phyloP scores from a whole-genome alignment of 106 monocot species.

The Vanilla planifolia region DNA sequence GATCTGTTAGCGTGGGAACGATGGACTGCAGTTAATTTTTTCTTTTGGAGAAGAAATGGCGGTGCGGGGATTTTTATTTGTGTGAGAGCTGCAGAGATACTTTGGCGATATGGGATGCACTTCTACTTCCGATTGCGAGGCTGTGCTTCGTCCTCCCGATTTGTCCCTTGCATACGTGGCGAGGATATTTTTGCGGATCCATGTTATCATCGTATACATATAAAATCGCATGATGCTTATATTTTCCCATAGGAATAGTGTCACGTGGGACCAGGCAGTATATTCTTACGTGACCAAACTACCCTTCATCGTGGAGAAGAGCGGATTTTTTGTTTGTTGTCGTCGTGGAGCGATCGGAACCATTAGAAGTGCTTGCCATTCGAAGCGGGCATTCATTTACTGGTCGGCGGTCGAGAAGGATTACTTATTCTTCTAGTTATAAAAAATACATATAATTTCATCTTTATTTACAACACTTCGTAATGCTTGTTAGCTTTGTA shows the following conservation, averaged over 20 bases:
- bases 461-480: no score
- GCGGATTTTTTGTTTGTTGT: no score
- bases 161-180: conserved; percentile 9
- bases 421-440: background rate
- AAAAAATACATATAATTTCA: background rate
- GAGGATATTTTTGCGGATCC: conserved; percentile 3
- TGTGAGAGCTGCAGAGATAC: background rate
- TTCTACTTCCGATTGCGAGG: no score
- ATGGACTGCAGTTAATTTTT: no score
- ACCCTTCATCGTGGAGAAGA: background rate
- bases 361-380: background rate
- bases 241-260: background rate
- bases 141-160: background rate
- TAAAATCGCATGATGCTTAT: no score
- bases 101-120: background rate
- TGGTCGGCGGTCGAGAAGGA: background rate
- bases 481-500: no score
- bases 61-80: no score
- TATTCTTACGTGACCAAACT: background rate
- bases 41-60: no score
- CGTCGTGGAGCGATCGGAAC: background rate
- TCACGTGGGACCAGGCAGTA: background rate
- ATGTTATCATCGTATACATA: background rate
- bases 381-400: background rate
- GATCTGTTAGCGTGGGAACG: no score